Percentiles rank a stretch among this genome's conserved stretches.
phyloP scores from a whole-genome alignment of 352 stramenopile genomes.

The Globisporangium alternatum region DNA sequence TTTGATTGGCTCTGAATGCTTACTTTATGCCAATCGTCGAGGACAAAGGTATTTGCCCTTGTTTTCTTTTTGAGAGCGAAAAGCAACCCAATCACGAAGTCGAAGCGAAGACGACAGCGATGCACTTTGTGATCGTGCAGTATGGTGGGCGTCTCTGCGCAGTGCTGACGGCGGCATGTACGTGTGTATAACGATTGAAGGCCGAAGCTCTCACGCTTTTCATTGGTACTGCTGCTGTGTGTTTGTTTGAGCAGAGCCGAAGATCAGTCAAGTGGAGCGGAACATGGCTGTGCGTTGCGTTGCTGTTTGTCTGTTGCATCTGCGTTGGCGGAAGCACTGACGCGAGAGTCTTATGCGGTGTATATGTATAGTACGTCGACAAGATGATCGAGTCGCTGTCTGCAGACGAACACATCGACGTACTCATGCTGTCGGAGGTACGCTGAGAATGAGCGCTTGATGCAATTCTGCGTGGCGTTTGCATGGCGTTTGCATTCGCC shows the following conservation, averaged over 20 bases:
- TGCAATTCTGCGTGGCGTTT: background rate
- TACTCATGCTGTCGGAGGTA: constrained; percentile 82
- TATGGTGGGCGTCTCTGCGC: constrained; percentile 47
- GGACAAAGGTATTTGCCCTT: no score
- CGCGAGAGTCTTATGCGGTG: background rate
- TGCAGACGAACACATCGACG: constrained; percentile 45
- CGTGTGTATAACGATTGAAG: background rate
- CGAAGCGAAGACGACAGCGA: constrained; percentile 11
- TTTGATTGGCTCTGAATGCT: no score
- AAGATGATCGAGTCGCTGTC: constrained; percentile 57
- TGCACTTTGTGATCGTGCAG: constrained; percentile 79
- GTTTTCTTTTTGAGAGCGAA: background rate
- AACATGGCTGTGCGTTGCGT: constrained; percentile 57
- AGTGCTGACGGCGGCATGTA: no score
- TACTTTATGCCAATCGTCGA: no score
- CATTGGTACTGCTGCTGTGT: background rate
- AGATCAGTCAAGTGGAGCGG: constrained; percentile 57
- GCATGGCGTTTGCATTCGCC: background rate
- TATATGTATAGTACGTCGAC: constrained; percentile 41
- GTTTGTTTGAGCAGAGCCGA: constrained; percentile 40
- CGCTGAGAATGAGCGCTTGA: background rate
- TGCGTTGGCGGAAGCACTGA: background rate
- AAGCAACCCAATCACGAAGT: background rate
- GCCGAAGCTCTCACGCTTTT: no score
- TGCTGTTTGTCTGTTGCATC: background rate